These are phyloP conservation scores for Fistulina hepatica DNA, from an alignment of 1,284 basidiomycete genomes.

Conservation along the genomic window DNA sequence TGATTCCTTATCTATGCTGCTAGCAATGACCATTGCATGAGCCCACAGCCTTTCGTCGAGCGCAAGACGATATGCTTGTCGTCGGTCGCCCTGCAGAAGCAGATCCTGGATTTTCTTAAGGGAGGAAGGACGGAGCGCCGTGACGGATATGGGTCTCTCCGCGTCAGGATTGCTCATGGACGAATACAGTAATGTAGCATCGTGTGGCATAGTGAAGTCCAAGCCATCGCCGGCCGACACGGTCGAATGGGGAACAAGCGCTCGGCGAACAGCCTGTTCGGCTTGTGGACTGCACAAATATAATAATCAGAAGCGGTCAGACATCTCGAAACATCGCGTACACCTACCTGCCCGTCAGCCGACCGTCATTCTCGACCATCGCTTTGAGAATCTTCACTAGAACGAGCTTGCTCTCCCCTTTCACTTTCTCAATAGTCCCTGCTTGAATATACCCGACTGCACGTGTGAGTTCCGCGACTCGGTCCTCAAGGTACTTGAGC, in stretches of 20 bases:
- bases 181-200: slow-evolving; percentile 15
- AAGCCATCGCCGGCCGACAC: slow-evolving; percentile 11
- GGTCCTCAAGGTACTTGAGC: slow-evolving; percentile 63
- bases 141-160: neutral
- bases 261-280: slow-evolving; percentile 47
- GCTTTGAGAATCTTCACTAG: slow-evolving; percentile 68
- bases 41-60: slow-evolving; percentile 86
- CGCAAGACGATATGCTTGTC: slow-evolving; percentile 82
- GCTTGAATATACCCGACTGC: slow-evolving; percentile 64
- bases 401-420: slow-evolving; percentile 66
- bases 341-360: slow-evolving; percentile 78
- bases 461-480: slow-evolving; percentile 65
- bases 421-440: slow-evolving; percentile 40
- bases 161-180: slow-evolving; percentile 14
- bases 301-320: neutral
- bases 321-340: neutral
- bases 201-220: slow-evolving; percentile 19
- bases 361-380: slow-evolving; percentile 82
- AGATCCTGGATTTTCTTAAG: slow-evolving; percentile 75
- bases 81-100: slow-evolving; percentile 75
- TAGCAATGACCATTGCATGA: slow-evolving; percentile 93
- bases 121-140: slow-evolving; percentile 41
- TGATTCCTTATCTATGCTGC: slow-evolving; percentile 84
- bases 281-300: slow-evolving; percentile 45
- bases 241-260: slow-evolving; percentile 50